These are phyloP conservation scores for Rhodomyrtus psidioides DNA, from an alignment of 441 rosid genomes.

Conservation along the genomic window DNA sequence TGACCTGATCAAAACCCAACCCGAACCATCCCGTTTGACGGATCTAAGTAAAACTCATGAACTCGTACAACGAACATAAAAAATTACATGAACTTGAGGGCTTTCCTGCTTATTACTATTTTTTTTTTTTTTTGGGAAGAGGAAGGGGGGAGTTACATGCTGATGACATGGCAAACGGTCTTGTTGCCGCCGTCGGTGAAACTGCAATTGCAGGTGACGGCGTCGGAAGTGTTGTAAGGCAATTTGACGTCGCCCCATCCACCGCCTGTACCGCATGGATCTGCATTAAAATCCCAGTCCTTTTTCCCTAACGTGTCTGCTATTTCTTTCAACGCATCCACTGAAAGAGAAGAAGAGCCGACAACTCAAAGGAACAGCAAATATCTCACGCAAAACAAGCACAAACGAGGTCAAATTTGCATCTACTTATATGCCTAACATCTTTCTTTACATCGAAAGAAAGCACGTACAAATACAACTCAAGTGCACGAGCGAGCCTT, in stretches of 20 bases:
- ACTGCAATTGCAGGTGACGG: conserved; percentile 18
- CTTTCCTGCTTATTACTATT: neutral
- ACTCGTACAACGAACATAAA: neutral
- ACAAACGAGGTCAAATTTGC: too few relatives aligned
- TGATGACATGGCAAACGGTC: conserved; percentile 38
- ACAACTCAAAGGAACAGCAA: neutral
- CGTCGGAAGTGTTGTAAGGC: neutral
- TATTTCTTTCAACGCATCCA: conserved; percentile 28
- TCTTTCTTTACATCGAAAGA: too few relatives aligned
- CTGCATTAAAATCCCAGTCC: conserved; percentile 36
- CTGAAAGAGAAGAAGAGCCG: conserved; percentile 7
- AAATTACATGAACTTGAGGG: neutral
- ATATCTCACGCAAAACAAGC: too few relatives aligned
- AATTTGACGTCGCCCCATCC: conserved; percentile 21
- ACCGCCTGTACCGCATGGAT: conserved; percentile 33
- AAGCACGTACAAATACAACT: too few relatives aligned
- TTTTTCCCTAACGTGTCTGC: conserved; percentile 28
- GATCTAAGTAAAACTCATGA: neutral
- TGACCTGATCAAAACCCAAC: too few relatives aligned
- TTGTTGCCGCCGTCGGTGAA: conserved; percentile 22
- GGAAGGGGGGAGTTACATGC: conserved; percentile 22
- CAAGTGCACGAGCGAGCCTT: too few relatives aligned
- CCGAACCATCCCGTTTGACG: too few relatives aligned
- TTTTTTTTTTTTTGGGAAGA: neutral
- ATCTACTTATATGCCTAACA: too few relatives aligned